Percentiles rank a stretch among this genome's conserved stretches.
phyloP scores from a whole-genome alignment of 768 basidiomycete genomes.

The Butyriboletus loyo region DNA sequence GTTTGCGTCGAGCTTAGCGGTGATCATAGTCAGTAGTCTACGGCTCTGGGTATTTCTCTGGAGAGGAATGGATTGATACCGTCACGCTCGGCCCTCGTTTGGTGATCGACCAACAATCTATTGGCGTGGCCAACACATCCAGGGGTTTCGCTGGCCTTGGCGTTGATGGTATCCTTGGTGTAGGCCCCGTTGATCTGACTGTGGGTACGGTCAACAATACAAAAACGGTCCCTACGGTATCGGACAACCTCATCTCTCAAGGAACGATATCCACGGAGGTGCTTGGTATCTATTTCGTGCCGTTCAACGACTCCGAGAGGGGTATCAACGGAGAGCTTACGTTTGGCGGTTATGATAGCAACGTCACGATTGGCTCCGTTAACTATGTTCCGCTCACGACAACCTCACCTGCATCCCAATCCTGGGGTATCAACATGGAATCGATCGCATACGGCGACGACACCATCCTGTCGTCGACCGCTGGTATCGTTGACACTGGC shows the following conservation, averaged over 20 bases:
- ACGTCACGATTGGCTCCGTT: slow-evolving; percentile 9
- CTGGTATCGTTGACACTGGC: slow-evolving; percentile 26
- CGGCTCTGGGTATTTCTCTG: slow-evolving; percentile 5
- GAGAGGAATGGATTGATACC: slow-evolving; percentile 12
- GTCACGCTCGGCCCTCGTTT: slow-evolving; percentile 1
- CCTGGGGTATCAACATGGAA: slow-evolving; percentile 19
- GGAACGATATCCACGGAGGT: slow-evolving; percentile 24
- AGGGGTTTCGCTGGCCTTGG: slow-evolving; percentile 26
- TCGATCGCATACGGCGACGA: background rate
- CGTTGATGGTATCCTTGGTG: slow-evolving; percentile 40
- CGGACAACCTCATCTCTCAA: slow-evolving; percentile 31
- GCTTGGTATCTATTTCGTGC: slow-evolving; percentile 33
- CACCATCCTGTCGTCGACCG: slow-evolving; percentile 1
- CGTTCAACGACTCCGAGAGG: slow-evolving; percentile 11
- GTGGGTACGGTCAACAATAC: slow-evolving; percentile 15
- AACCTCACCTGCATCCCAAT: slow-evolving; percentile 24
- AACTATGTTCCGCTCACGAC: slow-evolving; percentile 24
- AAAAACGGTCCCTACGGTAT: slow-evolving; percentile 31
- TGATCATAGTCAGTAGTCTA: slow-evolving; percentile 1
- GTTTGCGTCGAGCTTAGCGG: background rate
- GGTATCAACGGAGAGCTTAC: slow-evolving; percentile 16
- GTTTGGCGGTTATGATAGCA: too few relatives aligned
- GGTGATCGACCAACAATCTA: slow-evolving; percentile 25
- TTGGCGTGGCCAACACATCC: slow-evolving; percentile 30
- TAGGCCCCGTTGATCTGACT: slow-evolving; percentile 35